Base-by-base conservation (phyloP, 768 basidiomycete genomes). In the Leucocoprinus leucothites region DNA sequence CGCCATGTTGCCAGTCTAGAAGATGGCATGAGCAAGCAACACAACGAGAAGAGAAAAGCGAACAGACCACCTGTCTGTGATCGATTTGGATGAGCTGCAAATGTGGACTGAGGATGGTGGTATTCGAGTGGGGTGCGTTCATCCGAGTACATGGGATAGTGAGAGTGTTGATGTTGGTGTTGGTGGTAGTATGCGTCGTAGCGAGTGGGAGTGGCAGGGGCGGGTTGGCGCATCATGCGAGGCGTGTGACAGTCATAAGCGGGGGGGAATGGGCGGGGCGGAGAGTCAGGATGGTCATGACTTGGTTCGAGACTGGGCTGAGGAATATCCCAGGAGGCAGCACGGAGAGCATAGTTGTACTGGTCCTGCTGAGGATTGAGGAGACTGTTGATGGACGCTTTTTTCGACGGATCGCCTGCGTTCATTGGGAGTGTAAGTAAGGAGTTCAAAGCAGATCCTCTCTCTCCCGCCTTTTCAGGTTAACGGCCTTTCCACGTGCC, bases 81-180 rank as follows among this genome's bases (percentile, higher is more conserved):
- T n/a, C n/a, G n/a, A n/a, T n/a, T n/a, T n/a, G n/a, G n/a, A n/a
- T n/a, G n/a, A n/a, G n/a, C n/a, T n/a, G n/a, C n/a, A n/a, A n/a
- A n/a, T n/a, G n/a, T n/a, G n/a, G n/a, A n/a, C n/a, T 71, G 72
- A 46, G 70, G 63, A 41, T 70, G 56, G 58, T 73, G 78, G 58
- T 79, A 77, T 38, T 72, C 71, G 22, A 77, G 69, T 63, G 78
- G 63, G 46, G 80, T 76, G 57, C 82, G 79, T 61, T 85, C 82
- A 60, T 80, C 82, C 53, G 82, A 76, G 66, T 80, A 83, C 65
- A 79, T 74, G 61, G 75, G 73, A 7, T 76, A 57, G 34, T 43
- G 50, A 28, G 52, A 18, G 52, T 16, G 40, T 16, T 41, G 40
- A n/a, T 28, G 4, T n/a, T 18, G 45, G 42, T 40, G 53, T 19